These are phyloP conservation scores for Micractinium sp. DNA, from an alignment of 139 green algal genomes.

Conservation along the genomic window DNA sequence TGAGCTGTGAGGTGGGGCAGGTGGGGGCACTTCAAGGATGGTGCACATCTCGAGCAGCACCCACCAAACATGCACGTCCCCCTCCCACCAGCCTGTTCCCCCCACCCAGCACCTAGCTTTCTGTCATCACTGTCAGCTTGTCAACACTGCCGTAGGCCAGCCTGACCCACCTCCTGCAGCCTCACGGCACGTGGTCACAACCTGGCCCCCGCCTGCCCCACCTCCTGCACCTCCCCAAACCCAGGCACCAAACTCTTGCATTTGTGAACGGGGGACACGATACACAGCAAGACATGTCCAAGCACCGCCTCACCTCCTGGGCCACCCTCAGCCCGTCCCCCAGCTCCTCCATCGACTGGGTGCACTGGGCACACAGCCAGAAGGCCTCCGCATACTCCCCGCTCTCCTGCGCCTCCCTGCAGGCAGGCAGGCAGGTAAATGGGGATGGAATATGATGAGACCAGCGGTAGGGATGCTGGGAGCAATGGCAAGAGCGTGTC, in stretches of 20 bases:
- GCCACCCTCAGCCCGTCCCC: conserved; percentile 36
- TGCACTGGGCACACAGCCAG: conserved; percentile 55
- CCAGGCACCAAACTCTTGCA: neutral
- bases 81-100: no score
- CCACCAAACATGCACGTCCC: no score
- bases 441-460: no score
- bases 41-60: no score
- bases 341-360: conserved; percentile 44
- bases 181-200: neutral
- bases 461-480: neutral
- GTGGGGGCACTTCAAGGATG: no score
- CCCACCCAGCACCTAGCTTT: no score
- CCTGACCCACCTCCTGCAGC: neutral
- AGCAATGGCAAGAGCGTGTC: neutral
- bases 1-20: no score
- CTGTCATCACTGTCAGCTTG: no score
- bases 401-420: conserved; percentile 55
- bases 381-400: conserved; percentile 58
- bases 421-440: neutral
- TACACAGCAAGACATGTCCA: neutral
- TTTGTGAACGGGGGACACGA: neutral
- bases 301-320: conserved; percentile 12
- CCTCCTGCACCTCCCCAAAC: neutral
- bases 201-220: neutral
- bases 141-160: neutral